Conservation (phyloP, 2,329 filamentous ascomycete species). For the Hypoxylon sp. region DNA sequence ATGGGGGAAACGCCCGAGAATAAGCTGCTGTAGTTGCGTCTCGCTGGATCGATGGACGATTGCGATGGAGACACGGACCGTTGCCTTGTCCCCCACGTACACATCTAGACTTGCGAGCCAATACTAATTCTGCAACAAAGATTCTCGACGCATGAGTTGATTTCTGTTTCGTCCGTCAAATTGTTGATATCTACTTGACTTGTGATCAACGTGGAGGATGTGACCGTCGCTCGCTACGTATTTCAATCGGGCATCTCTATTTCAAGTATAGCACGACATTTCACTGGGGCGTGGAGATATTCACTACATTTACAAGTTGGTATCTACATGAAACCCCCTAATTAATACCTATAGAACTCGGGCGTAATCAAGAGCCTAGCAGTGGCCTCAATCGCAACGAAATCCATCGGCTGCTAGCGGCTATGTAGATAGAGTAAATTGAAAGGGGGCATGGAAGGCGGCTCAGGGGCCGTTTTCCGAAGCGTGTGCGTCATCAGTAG, state of each 20-base stretch:
- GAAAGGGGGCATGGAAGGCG: background rate
- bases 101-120: slow-evolving; percentile 26
- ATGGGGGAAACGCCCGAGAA: background rate
- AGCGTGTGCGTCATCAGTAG: background rate
- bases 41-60: slow-evolving; percentile 37
- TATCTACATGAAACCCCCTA: no score
- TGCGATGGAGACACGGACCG: slow-evolving; percentile 9
- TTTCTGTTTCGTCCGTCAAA: background rate
- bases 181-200: background rate
- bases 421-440: background rate
- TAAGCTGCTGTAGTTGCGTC: slow-evolving; percentile 22
- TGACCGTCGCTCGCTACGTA: no score
- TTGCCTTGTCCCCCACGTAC: slow-evolving; percentile 22
- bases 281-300: no score
- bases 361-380: no score
- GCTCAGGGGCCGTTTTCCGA: background rate
- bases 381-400: no score
- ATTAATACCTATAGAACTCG: no score
- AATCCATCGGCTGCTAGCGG: no score
- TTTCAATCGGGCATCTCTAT: background rate
- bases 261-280: no score
- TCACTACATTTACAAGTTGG: no score
- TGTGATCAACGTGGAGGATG: background rate
- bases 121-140: slow-evolving; percentile 31
- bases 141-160: background rate